Evolutionary conservation across 2,329 filamentous ascomycete species (phyloP).

Genomic region (Biscogniauxia marginata): DNA sequence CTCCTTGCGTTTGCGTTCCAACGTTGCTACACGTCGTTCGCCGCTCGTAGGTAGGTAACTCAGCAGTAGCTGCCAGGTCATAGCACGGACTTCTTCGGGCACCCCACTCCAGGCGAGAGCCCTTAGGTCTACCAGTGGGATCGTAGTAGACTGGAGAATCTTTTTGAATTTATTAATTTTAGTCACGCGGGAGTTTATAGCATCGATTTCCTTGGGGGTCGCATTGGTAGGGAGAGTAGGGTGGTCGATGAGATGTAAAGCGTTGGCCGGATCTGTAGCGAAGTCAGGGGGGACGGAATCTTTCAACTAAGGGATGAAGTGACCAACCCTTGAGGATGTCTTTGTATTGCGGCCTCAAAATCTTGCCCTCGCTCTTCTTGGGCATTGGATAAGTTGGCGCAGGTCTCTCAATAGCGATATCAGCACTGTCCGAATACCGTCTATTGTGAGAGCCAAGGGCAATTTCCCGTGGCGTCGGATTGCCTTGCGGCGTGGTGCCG

Average conservation of each 20-base stretch:
- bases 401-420: constrained; percentile 89
- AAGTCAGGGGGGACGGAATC: constrained; percentile 2
- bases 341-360: constrained; percentile 94
- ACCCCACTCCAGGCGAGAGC: constrained; percentile 91
- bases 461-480: constrained; percentile 38
- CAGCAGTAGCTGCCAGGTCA: constrained; percentile 97
- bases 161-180: constrained; percentile 99
- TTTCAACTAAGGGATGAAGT: background rate
- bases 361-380: constrained; percentile 91
- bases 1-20: constrained; percentile 94
- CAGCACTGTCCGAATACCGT: constrained; percentile 79
- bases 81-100: constrained; percentile 90
- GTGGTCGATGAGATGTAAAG: constrained; percentile 90
- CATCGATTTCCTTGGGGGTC: constrained; percentile 78
- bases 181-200: constrained; percentile 81
- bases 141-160: constrained; percentile 87
- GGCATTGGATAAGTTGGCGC: constrained; percentile 80
- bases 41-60: constrained; percentile 97
- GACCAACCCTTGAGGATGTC: constrained; percentile 74
- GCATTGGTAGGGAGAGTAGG: constrained; percentile 71
- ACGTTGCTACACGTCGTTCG: constrained; percentile 81
- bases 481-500: constrained; percentile 30
- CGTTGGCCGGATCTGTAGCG: constrained; percentile 75
- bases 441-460: constrained; percentile 44
- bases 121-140: constrained; percentile 79